Conservation (phyloP, 768 basidiomycete genomes). For the Leccinum arenicola region DNA sequence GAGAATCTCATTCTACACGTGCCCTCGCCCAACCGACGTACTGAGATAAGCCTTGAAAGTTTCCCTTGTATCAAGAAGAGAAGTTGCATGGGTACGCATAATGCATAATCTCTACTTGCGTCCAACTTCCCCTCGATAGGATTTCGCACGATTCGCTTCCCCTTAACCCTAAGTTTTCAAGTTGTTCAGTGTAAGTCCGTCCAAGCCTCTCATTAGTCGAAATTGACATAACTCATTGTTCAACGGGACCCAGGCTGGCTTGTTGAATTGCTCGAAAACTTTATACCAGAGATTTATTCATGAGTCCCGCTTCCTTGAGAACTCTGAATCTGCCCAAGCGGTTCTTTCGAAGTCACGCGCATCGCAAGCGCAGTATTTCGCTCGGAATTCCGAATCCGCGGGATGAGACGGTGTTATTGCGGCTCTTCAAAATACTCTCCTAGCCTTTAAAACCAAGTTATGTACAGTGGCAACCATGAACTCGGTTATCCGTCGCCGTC, state of each 20-base stretch:
- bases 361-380: background rate
- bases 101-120: background rate
- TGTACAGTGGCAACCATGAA: background rate
- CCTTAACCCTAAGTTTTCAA: background rate
- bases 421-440: background rate
- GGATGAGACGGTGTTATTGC: conserved; percentile 11
- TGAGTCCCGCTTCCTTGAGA: conserved; percentile 1
- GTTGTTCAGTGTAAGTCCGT: background rate
- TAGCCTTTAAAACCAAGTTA: background rate
- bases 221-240: background rate
- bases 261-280: background rate
- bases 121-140: background rate
- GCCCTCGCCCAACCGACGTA: conserved; percentile 2
- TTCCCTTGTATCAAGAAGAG: conserved; percentile 3
- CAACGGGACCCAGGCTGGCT: background rate
- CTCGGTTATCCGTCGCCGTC: background rate
- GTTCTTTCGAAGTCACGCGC: background rate
- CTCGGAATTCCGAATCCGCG: conserved; percentile 1
- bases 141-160: background rate
- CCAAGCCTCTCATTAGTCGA: background rate
- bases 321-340: background rate
- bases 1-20: conserved; percentile 22
- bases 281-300: background rate
- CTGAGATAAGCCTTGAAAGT: conserved; percentile 5
- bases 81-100: background rate